These are phyloP conservation scores for Cladophialophora exuberans DNA, from an alignment of 2,329 filamentous ascomycete genomes.

Conservation along the genomic window DNA sequence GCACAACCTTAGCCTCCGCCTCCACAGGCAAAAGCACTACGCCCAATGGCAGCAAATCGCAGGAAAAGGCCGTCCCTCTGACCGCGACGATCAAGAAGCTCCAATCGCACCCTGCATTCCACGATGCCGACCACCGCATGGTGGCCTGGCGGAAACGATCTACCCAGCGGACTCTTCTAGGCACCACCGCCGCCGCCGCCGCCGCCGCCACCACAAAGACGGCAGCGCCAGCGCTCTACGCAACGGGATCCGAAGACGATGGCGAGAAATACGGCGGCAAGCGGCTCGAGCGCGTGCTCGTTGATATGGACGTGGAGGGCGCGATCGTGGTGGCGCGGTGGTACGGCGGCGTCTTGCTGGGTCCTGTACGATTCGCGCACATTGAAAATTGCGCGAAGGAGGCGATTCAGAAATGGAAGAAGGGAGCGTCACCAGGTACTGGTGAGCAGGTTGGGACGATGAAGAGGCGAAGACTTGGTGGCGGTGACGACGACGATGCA, in stretches of 20 bases:
- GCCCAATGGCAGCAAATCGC: not conserved
- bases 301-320: conserved; percentile 48
- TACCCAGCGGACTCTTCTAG: conserved; percentile 48
- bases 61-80: conserved; percentile 34
- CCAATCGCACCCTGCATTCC: conserved; percentile 49
- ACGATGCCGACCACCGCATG: conserved; percentile 54
- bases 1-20: not conserved
- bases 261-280: conserved; percentile 57
- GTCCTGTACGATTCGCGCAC: conserved; percentile 56
- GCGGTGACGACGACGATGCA: conserved; percentile 32
- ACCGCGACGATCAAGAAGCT: conserved; percentile 40
- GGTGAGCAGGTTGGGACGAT: conserved; percentile 35
- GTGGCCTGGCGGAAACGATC: conserved; percentile 55
- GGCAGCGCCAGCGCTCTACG: conserved; percentile 43
- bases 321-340: conserved; percentile 57
- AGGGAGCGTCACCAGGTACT: conserved; percentile 25
- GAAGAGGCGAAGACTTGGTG: conserved; percentile 38
- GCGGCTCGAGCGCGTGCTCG: conserved; percentile 51
- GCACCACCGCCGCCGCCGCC: not conserved
- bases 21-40: not conserved
- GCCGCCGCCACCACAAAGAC: not conserved
- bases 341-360: conserved; percentile 59
- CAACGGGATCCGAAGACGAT: conserved; percentile 55
- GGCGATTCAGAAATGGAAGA: conserved; percentile 48
- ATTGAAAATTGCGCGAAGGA: conserved; percentile 55